phyloP scores from a whole-genome alignment of 352 stramenopile species.

The Phytopythium mirpurense region DNA sequence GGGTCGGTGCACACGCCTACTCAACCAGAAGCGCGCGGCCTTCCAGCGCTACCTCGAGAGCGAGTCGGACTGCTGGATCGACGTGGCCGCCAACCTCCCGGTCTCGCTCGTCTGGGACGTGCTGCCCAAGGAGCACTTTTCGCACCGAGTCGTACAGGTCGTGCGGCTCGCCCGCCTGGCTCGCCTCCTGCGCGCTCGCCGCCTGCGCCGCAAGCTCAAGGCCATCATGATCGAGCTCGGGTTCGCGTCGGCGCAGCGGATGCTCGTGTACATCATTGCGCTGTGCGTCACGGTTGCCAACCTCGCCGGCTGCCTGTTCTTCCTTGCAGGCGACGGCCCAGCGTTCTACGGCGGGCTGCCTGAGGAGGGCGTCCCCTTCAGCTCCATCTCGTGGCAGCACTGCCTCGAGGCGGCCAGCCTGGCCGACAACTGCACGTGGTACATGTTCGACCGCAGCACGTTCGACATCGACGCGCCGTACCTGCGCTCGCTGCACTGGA shows the following conservation, averaged over 20 bases:
- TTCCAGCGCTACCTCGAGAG: constrained; percentile 35
- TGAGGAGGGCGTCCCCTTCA: constrained; percentile 11
- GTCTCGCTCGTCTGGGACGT: constrained; percentile 58
- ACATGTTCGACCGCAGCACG: constrained; percentile 54
- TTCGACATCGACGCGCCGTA: constrained; percentile 61
- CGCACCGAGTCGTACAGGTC: constrained; percentile 14
- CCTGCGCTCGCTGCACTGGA: constrained; percentile 62
- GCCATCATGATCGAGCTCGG: constrained; percentile 42
- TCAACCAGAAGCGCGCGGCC: neutral
- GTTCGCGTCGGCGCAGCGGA: constrained; percentile 25
- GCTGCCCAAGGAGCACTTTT: constrained; percentile 40
- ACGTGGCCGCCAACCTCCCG: constrained; percentile 17
- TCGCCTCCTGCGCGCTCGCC: constrained; percentile 38
- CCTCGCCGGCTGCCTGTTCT: constrained; percentile 52
- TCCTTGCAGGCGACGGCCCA: constrained; percentile 35
- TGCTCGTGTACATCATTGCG: constrained; percentile 49
- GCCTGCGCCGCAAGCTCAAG: constrained; percentile 31
- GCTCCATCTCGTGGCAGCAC: constrained; percentile 26
- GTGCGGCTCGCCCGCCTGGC: constrained; percentile 38
- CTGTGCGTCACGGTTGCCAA: constrained; percentile 36
- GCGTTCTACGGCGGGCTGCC: constrained; percentile 45
- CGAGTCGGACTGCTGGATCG: constrained; percentile 13
- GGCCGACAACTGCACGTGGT: constrained; percentile 67
- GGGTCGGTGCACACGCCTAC: neutral
- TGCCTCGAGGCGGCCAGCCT: constrained; percentile 48